Evolutionary conservation across 2,329 filamentous ascomycete genomes (phyloP).

Genomic region (Pseudocercospora ulei): DNA sequence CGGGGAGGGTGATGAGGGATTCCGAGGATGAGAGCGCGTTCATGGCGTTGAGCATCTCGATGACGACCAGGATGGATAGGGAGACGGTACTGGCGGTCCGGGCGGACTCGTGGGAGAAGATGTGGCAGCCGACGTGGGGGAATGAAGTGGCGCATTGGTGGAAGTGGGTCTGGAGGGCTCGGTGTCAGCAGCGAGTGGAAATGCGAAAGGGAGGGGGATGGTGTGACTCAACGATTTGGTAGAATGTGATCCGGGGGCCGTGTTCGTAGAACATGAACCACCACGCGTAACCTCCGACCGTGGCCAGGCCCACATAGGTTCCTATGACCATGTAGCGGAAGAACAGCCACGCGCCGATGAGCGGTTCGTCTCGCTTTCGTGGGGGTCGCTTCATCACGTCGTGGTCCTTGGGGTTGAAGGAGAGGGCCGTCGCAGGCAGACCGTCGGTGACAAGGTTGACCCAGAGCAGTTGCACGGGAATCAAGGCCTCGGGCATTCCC

Average conservation of each 20-base stretch:
- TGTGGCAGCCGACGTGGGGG: conserved; percentile 79
- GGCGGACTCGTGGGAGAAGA: conserved; percentile 78
- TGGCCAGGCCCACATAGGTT: conserved; percentile 86
- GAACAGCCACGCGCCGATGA: conserved; percentile 93
- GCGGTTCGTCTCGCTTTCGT: conserved; percentile 79
- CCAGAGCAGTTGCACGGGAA: conserved; percentile 96
- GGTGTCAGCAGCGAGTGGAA: conserved; percentile 12
- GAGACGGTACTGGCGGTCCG: conserved; percentile 89
- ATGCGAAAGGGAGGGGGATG: background rate
- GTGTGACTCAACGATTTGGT: conserved; percentile 55
- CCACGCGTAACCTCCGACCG: conserved; percentile 97
- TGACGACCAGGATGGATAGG: conserved; percentile 81
- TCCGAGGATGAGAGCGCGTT: conserved; percentile 94
- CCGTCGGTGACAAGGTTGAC: conserved; percentile 97
- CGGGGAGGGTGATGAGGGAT: conserved; percentile 78
- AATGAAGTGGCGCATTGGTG: conserved; percentile 82
- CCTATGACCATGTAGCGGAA: conserved; percentile 96
- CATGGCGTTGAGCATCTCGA: conserved; percentile 99
- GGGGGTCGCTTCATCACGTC: conserved; percentile 94
- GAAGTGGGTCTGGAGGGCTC: conserved; percentile 57
- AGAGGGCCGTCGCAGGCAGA: conserved; percentile 87
- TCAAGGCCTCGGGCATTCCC: conserved; percentile 94
- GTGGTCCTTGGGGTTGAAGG: conserved; percentile 96
- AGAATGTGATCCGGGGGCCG: conserved; percentile 85
- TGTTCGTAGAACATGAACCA: conserved; percentile 96